A percentile compares a stretch with the other conserved stretches of the same genome.
Conservation (phyloP, 352 stramenopile genomes). For the Globisporangium okanoganense region DNA sequence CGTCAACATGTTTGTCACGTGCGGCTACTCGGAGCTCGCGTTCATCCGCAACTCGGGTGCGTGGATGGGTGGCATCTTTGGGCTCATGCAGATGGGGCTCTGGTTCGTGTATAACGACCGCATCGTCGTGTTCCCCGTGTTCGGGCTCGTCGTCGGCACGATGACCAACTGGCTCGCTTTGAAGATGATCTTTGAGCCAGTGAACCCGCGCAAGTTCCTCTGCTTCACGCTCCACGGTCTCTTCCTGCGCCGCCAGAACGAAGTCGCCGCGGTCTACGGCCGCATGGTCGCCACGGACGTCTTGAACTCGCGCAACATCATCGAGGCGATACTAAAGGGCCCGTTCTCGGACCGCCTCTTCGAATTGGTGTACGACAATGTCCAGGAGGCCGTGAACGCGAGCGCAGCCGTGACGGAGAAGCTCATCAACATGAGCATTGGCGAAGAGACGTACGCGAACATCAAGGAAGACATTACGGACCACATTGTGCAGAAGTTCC, state of each 20-base stretch:
- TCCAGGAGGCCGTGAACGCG: slow-evolving; percentile 81
- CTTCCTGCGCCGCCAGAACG: slow-evolving; percentile 92
- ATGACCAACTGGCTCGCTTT: slow-evolving; percentile 97
- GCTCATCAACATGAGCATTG: slow-evolving; percentile 82
- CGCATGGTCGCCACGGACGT: slow-evolving; percentile 82
- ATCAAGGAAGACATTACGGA: slow-evolving; percentile 89
- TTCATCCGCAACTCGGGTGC: slow-evolving; percentile 91
- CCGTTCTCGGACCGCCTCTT: slow-evolving; percentile 84
- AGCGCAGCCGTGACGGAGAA: slow-evolving; percentile 74
- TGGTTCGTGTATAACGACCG: slow-evolving; percentile 84
- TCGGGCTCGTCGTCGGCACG: slow-evolving; percentile 94
- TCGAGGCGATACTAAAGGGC: slow-evolving; percentile 87
- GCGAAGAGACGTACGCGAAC: slow-evolving; percentile 76
- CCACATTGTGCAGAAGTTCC: slow-evolving; percentile 86
- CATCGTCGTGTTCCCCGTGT: slow-evolving; percentile 87
- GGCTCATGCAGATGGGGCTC: slow-evolving; percentile 85
- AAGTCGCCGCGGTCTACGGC: slow-evolving; percentile 88
- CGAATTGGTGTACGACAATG: slow-evolving; percentile 86
- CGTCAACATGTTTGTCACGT: slow-evolving; percentile 94
- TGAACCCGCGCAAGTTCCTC: slow-evolving; percentile 81
- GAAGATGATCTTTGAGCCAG: slow-evolving; percentile 92
- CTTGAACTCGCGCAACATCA: slow-evolving; percentile 86
- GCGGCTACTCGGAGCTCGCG: slow-evolving; percentile 87
- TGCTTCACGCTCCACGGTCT: slow-evolving; percentile 93
- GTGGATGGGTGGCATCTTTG: slow-evolving; percentile 89